A percentile compares a stretch with the other conserved stretches of the same genome.
These are phyloP conservation scores for Aplosporella prunicola DNA, from an alignment of 2,329 filamentous ascomycete species.

Conservation along the genomic window DNA sequence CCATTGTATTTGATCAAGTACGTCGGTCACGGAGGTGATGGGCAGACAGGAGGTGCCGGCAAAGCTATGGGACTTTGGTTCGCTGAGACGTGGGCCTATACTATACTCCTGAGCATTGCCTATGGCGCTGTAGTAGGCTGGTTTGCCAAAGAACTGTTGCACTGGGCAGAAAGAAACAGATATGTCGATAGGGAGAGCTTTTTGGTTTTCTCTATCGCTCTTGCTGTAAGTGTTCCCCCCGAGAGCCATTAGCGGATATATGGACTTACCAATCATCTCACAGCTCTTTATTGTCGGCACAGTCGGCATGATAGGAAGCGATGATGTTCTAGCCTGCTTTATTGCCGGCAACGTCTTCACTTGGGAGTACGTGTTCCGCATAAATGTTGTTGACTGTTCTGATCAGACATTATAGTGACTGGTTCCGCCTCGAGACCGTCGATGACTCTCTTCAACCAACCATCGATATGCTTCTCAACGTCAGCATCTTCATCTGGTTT, in stretches of 20 bases:
- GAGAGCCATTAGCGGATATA: background rate
- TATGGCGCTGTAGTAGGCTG: constrained; percentile 74
- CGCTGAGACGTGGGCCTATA: constrained; percentile 75
- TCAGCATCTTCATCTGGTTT: constrained; percentile 83
- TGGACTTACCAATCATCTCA: background rate
- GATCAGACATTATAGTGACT: constrained; percentile 45
- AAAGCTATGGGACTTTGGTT: constrained; percentile 75
- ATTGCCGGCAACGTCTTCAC: constrained; percentile 86
- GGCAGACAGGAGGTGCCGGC: constrained; percentile 47
- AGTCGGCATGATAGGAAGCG: constrained; percentile 75
- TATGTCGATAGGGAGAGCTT: constrained; percentile 85
- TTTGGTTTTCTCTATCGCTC: constrained; percentile 72
- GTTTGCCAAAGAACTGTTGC: constrained; percentile 70
- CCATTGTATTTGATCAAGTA: constrained; percentile 78
- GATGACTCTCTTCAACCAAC: constrained; percentile 92
- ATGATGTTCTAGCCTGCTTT: constrained; percentile 87
- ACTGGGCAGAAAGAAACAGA: constrained; percentile 71
- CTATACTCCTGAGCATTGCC: constrained; percentile 64
- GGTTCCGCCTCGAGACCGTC: constrained; percentile 80
- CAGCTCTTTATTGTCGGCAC: constrained; percentile 76
- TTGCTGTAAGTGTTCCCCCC: constrained; percentile 49
- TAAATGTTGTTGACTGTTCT: constrained; percentile 2
- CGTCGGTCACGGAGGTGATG: constrained; percentile 45
- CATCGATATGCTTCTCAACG: constrained; percentile 88
- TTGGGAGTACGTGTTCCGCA: constrained; percentile 52